A percentile compares a stretch with the other conserved stretches of the same genome.
phyloP scores from a whole-genome alignment of 805 yeast genomes.

The Teunomyces funiuensis region DNA sequence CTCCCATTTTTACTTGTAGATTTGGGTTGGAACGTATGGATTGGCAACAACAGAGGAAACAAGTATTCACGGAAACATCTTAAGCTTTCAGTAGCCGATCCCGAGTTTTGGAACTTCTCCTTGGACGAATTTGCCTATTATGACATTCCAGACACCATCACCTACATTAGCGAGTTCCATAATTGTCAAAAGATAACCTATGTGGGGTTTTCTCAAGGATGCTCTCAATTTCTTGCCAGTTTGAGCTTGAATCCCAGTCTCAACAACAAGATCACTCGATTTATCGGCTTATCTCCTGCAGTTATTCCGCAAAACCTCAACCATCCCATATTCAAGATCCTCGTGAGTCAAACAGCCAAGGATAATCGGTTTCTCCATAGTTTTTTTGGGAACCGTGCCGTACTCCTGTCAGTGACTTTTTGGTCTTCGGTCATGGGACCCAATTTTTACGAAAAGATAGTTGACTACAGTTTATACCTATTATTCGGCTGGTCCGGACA shows the following conservation, averaged over 20 bases:
- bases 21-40: conserved; percentile 18
- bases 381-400: conserved; percentile 28
- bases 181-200: conserved; percentile 20
- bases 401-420: conserved; percentile 29
- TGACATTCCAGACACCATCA: conserved; percentile 29
- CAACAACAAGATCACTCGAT: conserved; percentile 20
- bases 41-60: conserved; percentile 18
- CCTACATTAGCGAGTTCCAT: conserved; percentile 21
- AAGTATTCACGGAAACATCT: conserved; percentile 33
- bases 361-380: conserved; percentile 24
- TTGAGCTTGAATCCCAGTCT: conserved; percentile 26
- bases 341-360: conserved; percentile 26
- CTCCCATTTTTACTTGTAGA: conserved; percentile 16
- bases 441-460: conserved; percentile 21
- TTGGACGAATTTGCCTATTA: conserved; percentile 32
- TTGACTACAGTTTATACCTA: conserved; percentile 22
- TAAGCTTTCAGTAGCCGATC: conserved; percentile 22
- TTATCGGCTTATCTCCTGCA: conserved; percentile 33
- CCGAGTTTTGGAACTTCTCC: conserved; percentile 31
- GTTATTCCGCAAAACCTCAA: conserved; percentile 24
- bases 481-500: conserved; percentile 29
- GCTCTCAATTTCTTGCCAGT: conserved; percentile 33
- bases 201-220: conserved; percentile 33
- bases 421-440: conserved; percentile 27
- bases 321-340: conserved; percentile 23